Conservation (phyloP, 169 alveolate genomes). For the Plasmodium gonderi region DNA sequence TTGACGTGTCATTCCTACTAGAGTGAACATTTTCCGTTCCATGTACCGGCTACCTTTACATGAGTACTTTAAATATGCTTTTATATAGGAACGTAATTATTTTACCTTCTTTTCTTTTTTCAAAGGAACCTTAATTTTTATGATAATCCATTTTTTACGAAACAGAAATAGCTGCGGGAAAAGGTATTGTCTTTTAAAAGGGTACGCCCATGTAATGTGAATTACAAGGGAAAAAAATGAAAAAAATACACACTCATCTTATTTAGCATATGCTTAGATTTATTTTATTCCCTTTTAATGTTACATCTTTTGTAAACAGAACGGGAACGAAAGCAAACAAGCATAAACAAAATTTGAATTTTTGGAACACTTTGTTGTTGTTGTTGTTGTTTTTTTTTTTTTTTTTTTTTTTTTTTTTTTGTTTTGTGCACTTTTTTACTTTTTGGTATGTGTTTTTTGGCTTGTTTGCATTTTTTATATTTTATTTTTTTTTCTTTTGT, state of each 20-base stretch:
- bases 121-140: background rate
- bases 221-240: background rate
- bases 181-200: slow-evolving; percentile 16
- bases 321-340: background rate
- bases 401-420: background rate
- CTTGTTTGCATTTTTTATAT: no score
- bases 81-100: background rate
- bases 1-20: background rate
- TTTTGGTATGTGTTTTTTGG: no score
- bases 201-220: slow-evolving; percentile 9
- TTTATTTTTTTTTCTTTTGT: background rate
- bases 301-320: background rate
- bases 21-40: slow-evolving; percentile 1
- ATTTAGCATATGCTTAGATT: background rate
- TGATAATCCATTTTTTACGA: slow-evolving; percentile 12
- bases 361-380: background rate
- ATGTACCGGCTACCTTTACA: background rate
- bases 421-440: no score
- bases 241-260: background rate
- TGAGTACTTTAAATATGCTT: background rate
- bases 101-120: background rate
- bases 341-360: background rate
- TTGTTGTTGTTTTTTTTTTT: background rate
- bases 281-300: background rate
- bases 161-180: background rate